Evolutionary conservation across 768 basidiomycete species (phyloP), one percentile per base, ranked within the genome.

Genomic region (Dacryopinax primogenitus): DNA sequence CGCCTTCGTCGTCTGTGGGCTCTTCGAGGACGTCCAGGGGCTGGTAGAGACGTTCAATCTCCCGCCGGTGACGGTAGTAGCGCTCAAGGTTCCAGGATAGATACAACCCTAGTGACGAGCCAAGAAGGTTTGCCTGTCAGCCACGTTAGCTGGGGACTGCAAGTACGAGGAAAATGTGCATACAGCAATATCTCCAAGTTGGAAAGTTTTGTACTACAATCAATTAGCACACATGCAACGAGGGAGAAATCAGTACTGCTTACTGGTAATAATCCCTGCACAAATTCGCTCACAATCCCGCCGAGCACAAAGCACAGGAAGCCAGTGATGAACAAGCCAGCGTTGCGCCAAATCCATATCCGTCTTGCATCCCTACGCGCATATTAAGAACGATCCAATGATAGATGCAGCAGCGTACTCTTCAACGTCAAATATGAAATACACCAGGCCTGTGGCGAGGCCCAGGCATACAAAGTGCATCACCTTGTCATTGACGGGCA

Each of bases 321-420:
- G 2, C 74, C 73, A 1, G 91, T 89, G 71, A 88, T 81, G 58
- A 89, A 83, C 12, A 90, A 73, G 9, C 82, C 80, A 30, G 84
- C 80, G 72, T 86, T 81, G 32, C 90, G 82, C 90, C 90, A 92
- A 69, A 90, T 86, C 90, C 91, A 92, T 74, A 92, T 81, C 67
- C 90, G 80, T 66, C 90, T 78, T 6, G 86, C 84, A 63, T 85
- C 85, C 72, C 90, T 92, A 63, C 16, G 39, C 9, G 26, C 39
- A 35, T 9, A 62, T 61, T 28, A 51, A 33, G 35, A 61, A 28
- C 61, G 4, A 41, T n/a, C 7, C 6, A 36, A 18, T 26, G 13
- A 21, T 3, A 13, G 30, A 13, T 11, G 51, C 9, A 30, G 26
- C 9, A 21, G 76, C 87, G 73, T 69, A 92, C 90, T 92, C 90